phyloP scores from a whole-genome alignment of 768 basidiomycete genomes.

The Antrodiella citrinella region DNA sequence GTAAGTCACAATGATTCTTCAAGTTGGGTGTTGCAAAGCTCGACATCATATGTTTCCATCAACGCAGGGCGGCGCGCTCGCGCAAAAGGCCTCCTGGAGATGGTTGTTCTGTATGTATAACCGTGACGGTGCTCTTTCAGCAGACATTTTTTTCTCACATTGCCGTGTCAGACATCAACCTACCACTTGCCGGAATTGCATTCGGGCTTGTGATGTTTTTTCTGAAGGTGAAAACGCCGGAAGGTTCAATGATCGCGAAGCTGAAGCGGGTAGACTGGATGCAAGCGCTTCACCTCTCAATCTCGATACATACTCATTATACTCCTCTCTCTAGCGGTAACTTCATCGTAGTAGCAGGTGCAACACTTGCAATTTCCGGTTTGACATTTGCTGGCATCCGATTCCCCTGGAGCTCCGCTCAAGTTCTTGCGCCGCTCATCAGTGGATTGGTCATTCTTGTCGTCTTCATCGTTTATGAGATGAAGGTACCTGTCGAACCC shows the following conservation, averaged over 20 bases:
- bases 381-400: slow-evolving; percentile 34
- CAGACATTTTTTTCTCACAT: no score
- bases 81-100: slow-evolving; percentile 23
- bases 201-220: slow-evolving; percentile 6
- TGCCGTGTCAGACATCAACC: slow-evolving; percentile 30
- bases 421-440: slow-evolving; percentile 33
- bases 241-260: slow-evolving; percentile 21
- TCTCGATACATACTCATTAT: not conserved
- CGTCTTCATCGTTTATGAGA: slow-evolving; percentile 14
- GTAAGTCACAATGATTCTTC: slow-evolving; percentile 2
- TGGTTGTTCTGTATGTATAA: slow-evolving; percentile 21
- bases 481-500: slow-evolving; percentile 4
- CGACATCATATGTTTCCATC: not conserved
- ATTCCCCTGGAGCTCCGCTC: slow-evolving; percentile 30
- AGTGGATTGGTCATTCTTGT: slow-evolving; percentile 28
- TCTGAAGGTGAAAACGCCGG: slow-evolving; percentile 16
- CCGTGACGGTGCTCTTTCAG: no score
- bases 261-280: slow-evolving; percentile 27
- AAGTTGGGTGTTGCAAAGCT: no score
- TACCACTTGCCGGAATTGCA: slow-evolving; percentile 18
- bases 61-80: slow-evolving; percentile 12
- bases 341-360: slow-evolving; percentile 23
- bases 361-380: slow-evolving; percentile 26
- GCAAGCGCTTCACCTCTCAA: slow-evolving; percentile 15
- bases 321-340: no score